These are phyloP conservation scores for Petrea volubilis DNA, from an alignment of 257 asterid species.

Conservation along the genomic window DNA sequence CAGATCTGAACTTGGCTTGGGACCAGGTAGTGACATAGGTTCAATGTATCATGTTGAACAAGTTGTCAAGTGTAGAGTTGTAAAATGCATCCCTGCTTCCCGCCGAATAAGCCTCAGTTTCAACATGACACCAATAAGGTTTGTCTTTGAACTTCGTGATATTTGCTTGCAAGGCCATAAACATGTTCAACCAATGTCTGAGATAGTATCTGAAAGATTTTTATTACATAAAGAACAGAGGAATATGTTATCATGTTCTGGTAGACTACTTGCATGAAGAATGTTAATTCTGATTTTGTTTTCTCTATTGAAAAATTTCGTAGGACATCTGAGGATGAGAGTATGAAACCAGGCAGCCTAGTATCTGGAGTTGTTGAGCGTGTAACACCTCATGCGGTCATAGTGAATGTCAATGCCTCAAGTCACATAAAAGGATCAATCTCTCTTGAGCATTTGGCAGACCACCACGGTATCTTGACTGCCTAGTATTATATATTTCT, in stretches of 20 bases:
- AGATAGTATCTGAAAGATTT: not conserved
- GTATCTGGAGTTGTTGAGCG: slow-evolving; percentile 87
- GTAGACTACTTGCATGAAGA: not conserved
- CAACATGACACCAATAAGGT: slow-evolving; percentile 73
- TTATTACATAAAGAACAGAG: not conserved
- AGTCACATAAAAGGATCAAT: slow-evolving; percentile 72
- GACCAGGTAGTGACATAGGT: slow-evolving; percentile 70
- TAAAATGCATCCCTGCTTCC: slow-evolving; percentile 62
- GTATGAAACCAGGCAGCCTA: slow-evolving; percentile 63
- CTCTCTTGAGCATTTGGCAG: slow-evolving; percentile 82
- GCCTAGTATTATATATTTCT: slow-evolving; percentile 9
- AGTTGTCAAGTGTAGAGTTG: slow-evolving; percentile 94
- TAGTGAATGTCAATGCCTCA: slow-evolving; percentile 52
- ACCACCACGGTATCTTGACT: slow-evolving; percentile 64
- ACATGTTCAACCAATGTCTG: not conserved
- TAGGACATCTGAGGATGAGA: slow-evolving; percentile 56
- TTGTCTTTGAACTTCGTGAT: slow-evolving; percentile 26
- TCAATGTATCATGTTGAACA: slow-evolving; percentile 92
- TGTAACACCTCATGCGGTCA: slow-evolving; percentile 55
- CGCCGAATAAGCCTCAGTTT: slow-evolving; percentile 83
- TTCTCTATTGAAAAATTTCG: not conserved
- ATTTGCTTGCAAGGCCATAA: slow-evolving; percentile 9
- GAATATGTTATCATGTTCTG: not conserved
- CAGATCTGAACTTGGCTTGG: slow-evolving; percentile 96
- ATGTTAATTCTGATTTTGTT: not conserved